Evolutionary conservation across 306 rosid species (phyloP), one percentile per base, ranked within the genome.

Genomic region (Acacia confusa): DNA sequence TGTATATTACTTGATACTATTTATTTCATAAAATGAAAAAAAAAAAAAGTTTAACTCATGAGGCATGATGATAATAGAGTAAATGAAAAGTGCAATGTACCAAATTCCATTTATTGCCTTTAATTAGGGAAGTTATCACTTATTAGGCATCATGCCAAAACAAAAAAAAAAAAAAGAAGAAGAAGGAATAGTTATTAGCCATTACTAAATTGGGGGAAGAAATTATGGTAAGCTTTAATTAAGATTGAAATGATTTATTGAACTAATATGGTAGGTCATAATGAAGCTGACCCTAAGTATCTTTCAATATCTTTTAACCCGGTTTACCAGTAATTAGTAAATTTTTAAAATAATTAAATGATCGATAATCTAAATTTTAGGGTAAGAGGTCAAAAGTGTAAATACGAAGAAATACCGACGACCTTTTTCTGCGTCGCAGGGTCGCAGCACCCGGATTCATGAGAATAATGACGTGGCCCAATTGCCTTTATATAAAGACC

Each of bases 301-400:
- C 50, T 25, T 60, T 12, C 19, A 3, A 3, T 25, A 11, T 60
- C 47, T 25, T 36, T 66, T 32, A 45, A 12, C 19, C 4, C 12
- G 14, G 14, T 43, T 43, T 16, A 4, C 17, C n/a, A 50, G 7
- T 4, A 47, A 47, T 45, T 16, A 45, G 16, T 45, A 45, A 45
- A 45, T 47, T 16, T 14, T 11, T 14, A 47, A 47, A 14, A 2
- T 15, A 45, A 11, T 45, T 11, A 45, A 45, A 45, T 34, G 38
- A 34, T 34, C 38, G 11, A 50, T 16, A 50, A 47, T 5, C 24
- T 53, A 10, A 22, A n/a, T 22, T 57, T 22, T n/a, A 2, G 27
- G 63, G 28, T 22, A 2, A 36, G 53, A 30, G 89, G 90, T 27
- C 67, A 84, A 24, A 71, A n/a, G 3, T 22, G 87, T 84, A 81